Evolutionary conservation across 2,329 filamentous ascomycete species (phyloP).

Genomic region (Alternaria triticina): DNA sequence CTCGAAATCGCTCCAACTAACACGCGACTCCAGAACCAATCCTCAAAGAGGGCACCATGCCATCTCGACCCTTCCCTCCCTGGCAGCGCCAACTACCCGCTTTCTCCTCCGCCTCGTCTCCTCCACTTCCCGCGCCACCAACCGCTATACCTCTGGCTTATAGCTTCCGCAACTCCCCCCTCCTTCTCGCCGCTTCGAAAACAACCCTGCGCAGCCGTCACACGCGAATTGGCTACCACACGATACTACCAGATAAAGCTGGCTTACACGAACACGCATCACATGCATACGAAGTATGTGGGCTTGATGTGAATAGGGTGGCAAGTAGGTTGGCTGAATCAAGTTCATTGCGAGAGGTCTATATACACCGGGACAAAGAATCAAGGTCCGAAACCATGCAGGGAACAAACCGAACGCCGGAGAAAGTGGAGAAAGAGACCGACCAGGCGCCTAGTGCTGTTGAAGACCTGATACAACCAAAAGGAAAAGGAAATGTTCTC

Average conservation of each 20-base stretch:
- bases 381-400: not conserved
- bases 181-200: conserved; percentile 28
- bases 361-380: not conserved
- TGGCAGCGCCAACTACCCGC: conserved; percentile 29
- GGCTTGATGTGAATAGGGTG: conserved; percentile 19
- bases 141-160: conserved; percentile 25
- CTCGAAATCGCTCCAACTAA: not conserved
- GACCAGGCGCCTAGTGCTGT: not conserved
- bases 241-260: conserved; percentile 30
- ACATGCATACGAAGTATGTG: conserved; percentile 31
- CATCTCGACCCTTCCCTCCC: conserved; percentile 14
- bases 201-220: conserved; percentile 31
- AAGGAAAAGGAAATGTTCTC: not conserved
- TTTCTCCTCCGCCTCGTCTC: not conserved
- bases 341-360: not conserved
- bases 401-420: not conserved
- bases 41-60: conserved; percentile 26
- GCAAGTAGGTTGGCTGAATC: not conserved
- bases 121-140: conserved; percentile 5
- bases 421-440: not conserved
- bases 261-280: conserved; percentile 29
- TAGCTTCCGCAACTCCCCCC: conserved; percentile 31
- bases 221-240: conserved; percentile 31
- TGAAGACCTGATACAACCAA: not conserved
- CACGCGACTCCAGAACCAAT: not conserved